phyloP scores from a whole-genome alignment of 1,139 yeast species.

The Sugiyamaella japonica region DNA sequence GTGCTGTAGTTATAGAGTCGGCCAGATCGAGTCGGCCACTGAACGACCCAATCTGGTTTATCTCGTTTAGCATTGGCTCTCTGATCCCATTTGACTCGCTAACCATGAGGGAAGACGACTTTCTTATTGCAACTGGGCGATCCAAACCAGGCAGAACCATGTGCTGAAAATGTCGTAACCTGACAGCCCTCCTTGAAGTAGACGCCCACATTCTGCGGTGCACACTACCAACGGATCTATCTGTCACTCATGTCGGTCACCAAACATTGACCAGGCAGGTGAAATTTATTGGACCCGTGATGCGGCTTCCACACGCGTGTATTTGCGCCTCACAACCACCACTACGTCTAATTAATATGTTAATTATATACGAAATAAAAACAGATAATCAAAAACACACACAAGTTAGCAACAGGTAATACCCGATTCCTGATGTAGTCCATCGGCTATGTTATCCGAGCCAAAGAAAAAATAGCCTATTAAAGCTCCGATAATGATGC shows the following conservation, averaged over 20 bases:
- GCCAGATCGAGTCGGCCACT: no score
- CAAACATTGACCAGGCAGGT: no score
- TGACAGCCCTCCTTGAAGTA: neutral
- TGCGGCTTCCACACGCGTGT: conserved; percentile 6
- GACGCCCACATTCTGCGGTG: conserved; percentile 1
- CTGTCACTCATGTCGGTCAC: no score
- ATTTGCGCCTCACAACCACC: neutral
- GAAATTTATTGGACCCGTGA: conserved; percentile 8
- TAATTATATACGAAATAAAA: neutral
- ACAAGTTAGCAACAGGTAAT: conserved; percentile 24
- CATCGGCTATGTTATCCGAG: conserved; percentile 30
- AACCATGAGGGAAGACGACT: neutral
- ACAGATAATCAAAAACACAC: neutral
- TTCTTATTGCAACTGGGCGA: neutral
- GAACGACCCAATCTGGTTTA: neutral
- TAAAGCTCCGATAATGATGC: conserved; percentile 62
- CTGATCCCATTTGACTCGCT: neutral
- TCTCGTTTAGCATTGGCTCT: conserved; percentile 2
- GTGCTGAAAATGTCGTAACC: neutral
- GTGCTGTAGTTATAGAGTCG: no score
- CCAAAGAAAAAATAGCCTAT: conserved; percentile 51
- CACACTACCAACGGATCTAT: no score
- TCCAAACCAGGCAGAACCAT: neutral
- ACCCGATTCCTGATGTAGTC: conserved; percentile 23
- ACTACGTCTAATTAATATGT: neutral